phyloP scores from a whole-genome alignment of 495 filamentous ascomycete genomes.

The Acidiella bohemica region DNA sequence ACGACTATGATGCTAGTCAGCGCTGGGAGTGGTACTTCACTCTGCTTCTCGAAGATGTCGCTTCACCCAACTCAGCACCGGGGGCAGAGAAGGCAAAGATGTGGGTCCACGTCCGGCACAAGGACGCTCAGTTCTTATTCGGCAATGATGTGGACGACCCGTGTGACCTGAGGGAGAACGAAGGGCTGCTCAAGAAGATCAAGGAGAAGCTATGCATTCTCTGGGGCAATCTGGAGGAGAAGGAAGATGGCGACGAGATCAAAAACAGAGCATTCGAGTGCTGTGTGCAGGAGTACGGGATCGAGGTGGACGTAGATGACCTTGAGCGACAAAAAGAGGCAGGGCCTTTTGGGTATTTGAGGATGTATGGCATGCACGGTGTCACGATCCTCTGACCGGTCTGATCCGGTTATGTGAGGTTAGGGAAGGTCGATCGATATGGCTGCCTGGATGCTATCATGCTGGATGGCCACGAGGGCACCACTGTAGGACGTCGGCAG shows the following conservation, averaged over 20 bases:
- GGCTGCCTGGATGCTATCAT: neutral
- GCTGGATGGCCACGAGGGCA: no score
- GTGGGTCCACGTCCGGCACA: slow-evolving; percentile 9
- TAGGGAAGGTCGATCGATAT: neutral
- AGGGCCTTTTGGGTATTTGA: slow-evolving; percentile 29
- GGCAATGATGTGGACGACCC: slow-evolving; percentile 16
- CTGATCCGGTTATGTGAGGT: no score
- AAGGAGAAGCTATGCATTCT: slow-evolving; percentile 62
- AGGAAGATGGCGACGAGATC: slow-evolving; percentile 34
- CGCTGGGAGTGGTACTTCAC: slow-evolving; percentile 27
- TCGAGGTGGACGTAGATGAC: slow-evolving; percentile 20
- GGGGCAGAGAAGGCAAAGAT: neutral
- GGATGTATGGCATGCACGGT: slow-evolving; percentile 42
- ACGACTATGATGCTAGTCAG: slow-evolving; percentile 20
- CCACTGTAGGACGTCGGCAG: neutral
- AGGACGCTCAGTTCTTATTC: slow-evolving; percentile 17
- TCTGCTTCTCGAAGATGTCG: slow-evolving; percentile 24
- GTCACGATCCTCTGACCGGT: slow-evolving; percentile 34
- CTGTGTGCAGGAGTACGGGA: slow-evolving; percentile 50
- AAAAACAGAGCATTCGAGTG: slow-evolving; percentile 42
- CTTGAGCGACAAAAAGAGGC: slow-evolving; percentile 25
- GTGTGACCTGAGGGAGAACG: slow-evolving; percentile 37
- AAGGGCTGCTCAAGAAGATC: slow-evolving; percentile 35
- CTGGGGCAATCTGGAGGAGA: slow-evolving; percentile 78
- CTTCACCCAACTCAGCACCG: neutral